A percentile compares a stretch with the other conserved stretches of the same genome.
Evolutionary conservation across 352 stramenopile species (phyloP).

Genomic region (Pythium guiyangense): DNA sequence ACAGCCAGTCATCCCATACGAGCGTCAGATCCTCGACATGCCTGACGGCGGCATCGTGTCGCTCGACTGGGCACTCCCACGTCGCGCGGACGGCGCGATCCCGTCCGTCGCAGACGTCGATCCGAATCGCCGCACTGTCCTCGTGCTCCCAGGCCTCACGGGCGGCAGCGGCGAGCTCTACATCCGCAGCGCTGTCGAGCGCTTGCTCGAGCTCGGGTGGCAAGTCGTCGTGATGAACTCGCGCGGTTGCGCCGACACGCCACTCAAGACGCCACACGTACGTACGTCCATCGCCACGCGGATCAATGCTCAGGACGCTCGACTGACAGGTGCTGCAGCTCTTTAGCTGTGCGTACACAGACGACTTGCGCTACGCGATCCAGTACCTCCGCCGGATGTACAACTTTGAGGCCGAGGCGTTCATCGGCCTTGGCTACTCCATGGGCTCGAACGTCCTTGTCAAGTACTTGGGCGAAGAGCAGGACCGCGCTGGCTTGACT

Average conservation of each 20-base stretch:
- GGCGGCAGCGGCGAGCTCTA: slow-evolving; percentile 73
- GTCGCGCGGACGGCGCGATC: slow-evolving; percentile 4
- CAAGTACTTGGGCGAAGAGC: slow-evolving; percentile 75
- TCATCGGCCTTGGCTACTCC: slow-evolving; percentile 66
- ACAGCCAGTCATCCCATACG: slow-evolving; percentile 39
- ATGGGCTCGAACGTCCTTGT: slow-evolving; percentile 76
- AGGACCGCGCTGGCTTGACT: slow-evolving; percentile 28
- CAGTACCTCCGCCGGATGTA: slow-evolving; percentile 34
- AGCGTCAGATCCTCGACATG: slow-evolving; percentile 53
- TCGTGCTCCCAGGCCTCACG: slow-evolving; percentile 62
- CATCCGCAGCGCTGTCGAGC: slow-evolving; percentile 46
- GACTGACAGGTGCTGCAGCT: too few relatives aligned
- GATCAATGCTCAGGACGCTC: too few relatives aligned
- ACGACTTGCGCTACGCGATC: slow-evolving; percentile 42
- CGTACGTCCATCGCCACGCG: too few relatives aligned
- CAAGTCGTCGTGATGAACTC: slow-evolving; percentile 45
- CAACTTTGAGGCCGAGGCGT: slow-evolving; percentile 33
- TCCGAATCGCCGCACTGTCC: slow-evolving; percentile 27
- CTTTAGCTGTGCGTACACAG: slow-evolving; percentile 47
- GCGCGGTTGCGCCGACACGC: slow-evolving; percentile 32
- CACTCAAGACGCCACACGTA: slow-evolving; percentile 26
- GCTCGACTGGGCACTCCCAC: slow-evolving; percentile 58
- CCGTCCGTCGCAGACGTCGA: slow-evolving; percentile 26
- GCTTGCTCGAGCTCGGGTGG: slow-evolving; percentile 25
- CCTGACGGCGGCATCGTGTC: too few relatives aligned